phyloP scores from a whole-genome alignment of 2,329 filamentous ascomycete genomes.

The Penicillium corylophilum region DNA sequence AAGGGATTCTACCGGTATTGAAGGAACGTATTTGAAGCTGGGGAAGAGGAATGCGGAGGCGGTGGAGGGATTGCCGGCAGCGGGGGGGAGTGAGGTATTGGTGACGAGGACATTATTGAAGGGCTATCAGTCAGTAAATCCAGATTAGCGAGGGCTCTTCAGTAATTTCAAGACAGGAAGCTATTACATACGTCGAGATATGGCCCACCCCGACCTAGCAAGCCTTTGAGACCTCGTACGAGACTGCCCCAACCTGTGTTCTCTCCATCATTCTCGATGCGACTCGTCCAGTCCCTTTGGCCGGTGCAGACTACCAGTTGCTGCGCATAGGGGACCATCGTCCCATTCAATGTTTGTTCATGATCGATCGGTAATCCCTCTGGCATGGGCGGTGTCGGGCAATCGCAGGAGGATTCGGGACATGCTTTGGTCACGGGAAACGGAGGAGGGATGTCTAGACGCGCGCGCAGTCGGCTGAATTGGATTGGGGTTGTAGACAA shows the following conservation, averaged over 20 bases:
- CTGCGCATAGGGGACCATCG: conserved; percentile 74
- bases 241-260: conserved; percentile 46
- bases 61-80: conserved; percentile 24
- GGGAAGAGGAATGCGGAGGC: conserved; percentile 74
- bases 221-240: conserved; percentile 66
- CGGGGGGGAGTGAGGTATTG: conserved; percentile 70
- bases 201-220: conserved; percentile 64
- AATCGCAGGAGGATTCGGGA: conserved; percentile 73
- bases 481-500: conserved; percentile 24
- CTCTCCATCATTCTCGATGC: conserved; percentile 76
- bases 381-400: conserved; percentile 70
- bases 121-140: conserved; percentile 54
- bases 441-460: conserved; percentile 39
- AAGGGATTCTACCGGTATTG: conserved; percentile 62
- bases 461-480: conserved; percentile 23
- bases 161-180: neutral
- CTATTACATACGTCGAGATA: conserved; percentile 58
- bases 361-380: conserved; percentile 72
- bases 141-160: conserved; percentile 1
- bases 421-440: conserved; percentile 58
- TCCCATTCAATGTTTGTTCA: conserved; percentile 67
- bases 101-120: conserved; percentile 78
- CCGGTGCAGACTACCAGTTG: conserved; percentile 84
- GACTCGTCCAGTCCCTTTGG: conserved; percentile 74
- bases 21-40: conserved; percentile 76